These are phyloP conservation scores for Blastobotrys apis DNA, from an alignment of 1,139 yeast genomes.

Conservation along the genomic window DNA sequence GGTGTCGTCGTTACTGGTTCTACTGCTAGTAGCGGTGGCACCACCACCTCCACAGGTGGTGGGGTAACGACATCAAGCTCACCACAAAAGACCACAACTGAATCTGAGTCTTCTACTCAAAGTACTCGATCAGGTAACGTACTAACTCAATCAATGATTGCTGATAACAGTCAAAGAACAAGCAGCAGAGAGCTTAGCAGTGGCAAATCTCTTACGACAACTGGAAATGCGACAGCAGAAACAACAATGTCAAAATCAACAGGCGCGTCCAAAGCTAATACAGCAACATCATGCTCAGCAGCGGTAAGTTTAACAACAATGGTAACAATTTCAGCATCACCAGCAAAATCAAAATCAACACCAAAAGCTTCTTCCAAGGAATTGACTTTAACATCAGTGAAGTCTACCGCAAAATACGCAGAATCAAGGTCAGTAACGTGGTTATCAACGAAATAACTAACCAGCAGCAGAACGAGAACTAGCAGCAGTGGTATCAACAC, in stretches of 20 bases:
- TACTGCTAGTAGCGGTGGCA: too few species aligned
- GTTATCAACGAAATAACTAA: too few species aligned
- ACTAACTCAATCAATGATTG: not conserved
- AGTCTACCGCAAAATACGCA: too few species aligned
- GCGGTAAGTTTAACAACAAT: not conserved
- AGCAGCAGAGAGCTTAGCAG: not conserved
- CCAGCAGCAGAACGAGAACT: too few species aligned
- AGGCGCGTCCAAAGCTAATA: too few species aligned
- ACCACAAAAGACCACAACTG: not conserved
- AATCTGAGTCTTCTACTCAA: not conserved
- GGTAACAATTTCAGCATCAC: not conserved
- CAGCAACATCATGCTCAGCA: not conserved
- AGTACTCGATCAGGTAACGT: not conserved
- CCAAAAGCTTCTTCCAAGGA: too few species aligned
- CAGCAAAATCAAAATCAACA: not conserved
- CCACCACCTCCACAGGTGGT: too few species aligned
- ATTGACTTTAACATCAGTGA: too few species aligned
- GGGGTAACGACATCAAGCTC: not conserved
- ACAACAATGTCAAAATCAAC: not conserved
- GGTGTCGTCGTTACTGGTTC: too few species aligned
- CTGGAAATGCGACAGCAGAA: too few species aligned
- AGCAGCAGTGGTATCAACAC: too few species aligned
- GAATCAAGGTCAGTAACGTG: too few species aligned
- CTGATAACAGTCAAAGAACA: not conserved
- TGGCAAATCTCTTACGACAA: not conserved